Evolutionary conservation across 345 rosid species (phyloP), one percentile per base, ranked within the genome.

Genomic region (Anacardium occidentale): DNA sequence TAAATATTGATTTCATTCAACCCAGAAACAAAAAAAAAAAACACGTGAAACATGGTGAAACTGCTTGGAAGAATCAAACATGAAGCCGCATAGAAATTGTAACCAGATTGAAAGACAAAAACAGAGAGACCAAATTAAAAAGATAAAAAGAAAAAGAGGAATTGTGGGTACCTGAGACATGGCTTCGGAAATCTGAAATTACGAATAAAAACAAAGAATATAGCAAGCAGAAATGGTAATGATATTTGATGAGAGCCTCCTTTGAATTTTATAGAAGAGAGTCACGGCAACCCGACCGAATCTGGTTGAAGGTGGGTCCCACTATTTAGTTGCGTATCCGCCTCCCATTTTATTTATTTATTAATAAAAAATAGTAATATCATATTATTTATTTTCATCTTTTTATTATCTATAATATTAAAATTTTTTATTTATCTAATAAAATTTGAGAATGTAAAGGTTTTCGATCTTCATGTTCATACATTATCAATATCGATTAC

Each of bases 151-250:
- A 34, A 10, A 32, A 53, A 32, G 5, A 32, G 6, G 40, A 24
- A 17, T 24, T 29, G 8, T 26, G 2, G 53, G 34, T 68, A 68
- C 71, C 71, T 68, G 71, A 68, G 71, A 53, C 71, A 68, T 68
- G 32, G 59, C 10, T 37, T 62, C 4, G 40, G 10, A 4, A 29
- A 17, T 5, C 10, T 32, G 26, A 20, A 40, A 67, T 4, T 3
- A 50, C 44, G 67, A 21, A 63, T 13, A 17, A 50, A 15, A 2
- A 44, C 0, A 1, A 26, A n/a, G 18, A 12, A 17, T 11, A 24
- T 26, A 4, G 34, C 21, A 21, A 10, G 5, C 0, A 18, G 18
- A 13, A 3, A 3, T 15, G 53, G 15, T 15, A 5, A 18, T 50
- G 51, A 47, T 11, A 47, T 47, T 14, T 37, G 42, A 5, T 5